These are phyloP conservation scores for Diaporthe eres DNA, from an alignment of 2,329 filamentous ascomycete species.

Conservation along the genomic window DNA sequence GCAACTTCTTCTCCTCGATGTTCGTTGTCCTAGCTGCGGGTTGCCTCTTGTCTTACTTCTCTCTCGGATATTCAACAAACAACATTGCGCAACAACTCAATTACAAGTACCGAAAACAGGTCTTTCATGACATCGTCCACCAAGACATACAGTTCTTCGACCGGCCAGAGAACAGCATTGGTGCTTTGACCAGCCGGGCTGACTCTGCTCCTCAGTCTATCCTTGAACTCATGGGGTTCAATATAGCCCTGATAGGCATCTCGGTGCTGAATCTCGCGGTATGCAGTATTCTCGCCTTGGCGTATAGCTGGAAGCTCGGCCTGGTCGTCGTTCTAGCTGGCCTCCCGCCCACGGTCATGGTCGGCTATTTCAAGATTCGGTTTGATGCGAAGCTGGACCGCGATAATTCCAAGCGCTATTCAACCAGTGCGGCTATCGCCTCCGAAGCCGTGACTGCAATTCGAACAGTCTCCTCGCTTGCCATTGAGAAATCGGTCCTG, in stretches of 20 bases:
- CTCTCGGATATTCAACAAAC: background rate
- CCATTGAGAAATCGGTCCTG: background rate
- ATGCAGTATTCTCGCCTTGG: conserved; percentile 58
- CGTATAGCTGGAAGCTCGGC: background rate
- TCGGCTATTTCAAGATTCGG: background rate
- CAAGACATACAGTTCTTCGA: conserved; percentile 6
- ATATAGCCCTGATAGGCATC: conserved; percentile 57
- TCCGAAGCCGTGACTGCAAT: conserved; percentile 1
- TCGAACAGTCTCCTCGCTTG: background rate
- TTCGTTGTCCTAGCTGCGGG: background rate
- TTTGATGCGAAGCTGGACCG: conserved; percentile 4
- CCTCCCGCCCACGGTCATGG: background rate
- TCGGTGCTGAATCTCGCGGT: conserved; percentile 54
- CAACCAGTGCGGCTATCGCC: background rate
- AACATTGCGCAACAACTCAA: conserved; percentile 5
- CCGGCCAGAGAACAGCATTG: background rate
- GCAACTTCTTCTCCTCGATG: background rate
- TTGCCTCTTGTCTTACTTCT: background rate
- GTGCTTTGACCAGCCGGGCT: background rate
- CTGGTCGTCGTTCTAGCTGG: conserved; percentile 1
- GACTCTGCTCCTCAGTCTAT: conserved; percentile 53
- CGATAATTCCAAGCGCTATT: conserved; percentile 7
- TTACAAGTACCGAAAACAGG: background rate
- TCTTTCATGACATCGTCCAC: background rate
- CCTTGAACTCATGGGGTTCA: conserved; percentile 60